Evolutionary conservation across 108 stramenopile species (phyloP), one percentile per base, ranked within the genome.

Genomic region (Cylindrotheca closterium): DNA sequence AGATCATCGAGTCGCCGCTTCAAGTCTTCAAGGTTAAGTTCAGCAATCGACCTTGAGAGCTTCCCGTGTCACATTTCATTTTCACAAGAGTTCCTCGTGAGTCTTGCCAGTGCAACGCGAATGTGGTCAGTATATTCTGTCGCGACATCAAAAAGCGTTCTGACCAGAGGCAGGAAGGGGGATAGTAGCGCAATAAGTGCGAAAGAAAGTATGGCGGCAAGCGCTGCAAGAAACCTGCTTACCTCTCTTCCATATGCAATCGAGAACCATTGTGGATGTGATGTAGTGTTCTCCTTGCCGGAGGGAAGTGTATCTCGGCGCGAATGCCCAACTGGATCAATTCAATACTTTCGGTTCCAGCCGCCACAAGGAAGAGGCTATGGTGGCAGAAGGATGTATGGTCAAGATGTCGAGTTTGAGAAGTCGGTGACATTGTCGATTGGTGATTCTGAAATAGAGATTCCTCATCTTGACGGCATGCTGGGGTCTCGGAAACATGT

Each of bases 1-100:
- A 55, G 93, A 72, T 74, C 65, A 17, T 54, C 58, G 25, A 84
- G 79, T 57, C 56, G 55, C n/a, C 78, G 84, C 3, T 79, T 69
- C 28, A 67, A 71, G 18, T 71, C 80, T 23, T 24, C 71, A 23
- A 67, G 89, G 49, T 63, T 85, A 55, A 78, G 79, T 24, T 87
- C 83, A 12, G 78, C 79, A 2, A 59, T 94, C 56, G 88, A 94
- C 61, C 60, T 94, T 23, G 93, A 94, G 46, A 80, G 79, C 15
- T 79, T 86, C 30, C 82, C 84, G 10, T 94, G 89, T 55, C 64
- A 71, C 34, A 50, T 94, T 3, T 87, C 86, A 22, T 89, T 91
- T 51, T 89, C 89, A 32, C 89, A 94, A 57, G 87, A 89, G 51
- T 94, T 94, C 58, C 68, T 94, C 17, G 74, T 87, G 24, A 86